Base-by-base conservation (phyloP, 768 basidiomycete genomes). In the Boletus pseudo-olivaceus region DNA sequence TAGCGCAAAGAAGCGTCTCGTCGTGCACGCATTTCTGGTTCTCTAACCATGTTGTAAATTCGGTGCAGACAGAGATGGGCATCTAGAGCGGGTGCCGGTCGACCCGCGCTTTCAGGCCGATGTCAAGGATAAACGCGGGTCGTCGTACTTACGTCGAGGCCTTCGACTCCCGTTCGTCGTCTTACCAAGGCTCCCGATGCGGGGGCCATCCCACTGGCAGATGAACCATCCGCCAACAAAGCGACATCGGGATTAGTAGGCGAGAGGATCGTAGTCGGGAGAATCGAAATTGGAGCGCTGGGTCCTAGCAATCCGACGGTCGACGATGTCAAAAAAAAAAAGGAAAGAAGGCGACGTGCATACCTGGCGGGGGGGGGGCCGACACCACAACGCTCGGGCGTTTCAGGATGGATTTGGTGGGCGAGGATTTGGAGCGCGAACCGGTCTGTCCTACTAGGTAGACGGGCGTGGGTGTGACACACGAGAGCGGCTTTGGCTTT, bases 21-120 rank as follows among this genome's bases (percentile, higher is more conserved):
- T 35, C 46, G 0, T 48, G 27, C 44, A 55, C 52, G 44, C n/a
- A 55, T 0, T 0, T 51, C 5, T 63, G 56, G 5, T 7, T 51
- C 30, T 64, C 62, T 1, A 67, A 17, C 59, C 64, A 67, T 32
- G 51, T 43, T 0, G 56, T 62, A 38, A 64, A 67, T 1, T 19
- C 56, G 5, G n/a, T 46, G 43, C 49, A 64, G 5, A 61, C 35
- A 3, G 49, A 54, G 45, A 64, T 54, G 29, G 56, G 51, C 0
- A 5, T 27, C 62, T 64, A 34, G 14, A 10, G 43, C 8, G 10
- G 6, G n/a, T 6, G 10, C 3, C 5, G 19, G 17, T 30, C 20
- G 14, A 29, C 5, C 11, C 23, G 20, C 8, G 29, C 29, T 29
- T 43, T 56, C 33, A 55, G 39, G 15, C 10, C 8, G 14, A 8